Percentiles rank a stretch among this genome's conserved stretches.
Evolutionary conservation across 2,329 filamentous ascomycete species (phyloP).

Genomic region (Hirsutella minnesotensis): DNA sequence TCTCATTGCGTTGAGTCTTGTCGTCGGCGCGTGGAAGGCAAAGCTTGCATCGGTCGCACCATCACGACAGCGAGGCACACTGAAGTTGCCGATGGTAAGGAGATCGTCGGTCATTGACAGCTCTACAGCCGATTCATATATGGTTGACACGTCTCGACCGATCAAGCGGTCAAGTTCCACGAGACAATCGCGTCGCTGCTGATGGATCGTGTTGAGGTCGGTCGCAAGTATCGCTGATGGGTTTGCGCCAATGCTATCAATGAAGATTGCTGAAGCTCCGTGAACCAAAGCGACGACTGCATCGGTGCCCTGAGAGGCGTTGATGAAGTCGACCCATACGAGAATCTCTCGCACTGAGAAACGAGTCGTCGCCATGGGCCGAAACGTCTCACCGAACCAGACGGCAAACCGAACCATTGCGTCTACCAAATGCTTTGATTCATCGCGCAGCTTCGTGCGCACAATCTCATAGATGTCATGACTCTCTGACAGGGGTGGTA

Average conservation of each 20-base stretch:
- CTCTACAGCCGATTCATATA: conserved; percentile 54
- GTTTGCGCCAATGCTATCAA: conserved; percentile 91
- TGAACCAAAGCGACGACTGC: conserved; percentile 48
- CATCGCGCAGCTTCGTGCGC: conserved; percentile 53
- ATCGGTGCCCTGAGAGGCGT: conserved; percentile 43
- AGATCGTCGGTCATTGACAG: conserved; percentile 38
- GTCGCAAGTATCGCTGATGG: conserved; percentile 76
- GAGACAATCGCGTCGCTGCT: conserved; percentile 64
- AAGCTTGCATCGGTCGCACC: conserved; percentile 21
- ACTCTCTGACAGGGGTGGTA: conserved; percentile 72
- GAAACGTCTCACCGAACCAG: conserved; percentile 83
- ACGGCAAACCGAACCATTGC: conserved; percentile 76
- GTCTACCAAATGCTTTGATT: conserved; percentile 45
- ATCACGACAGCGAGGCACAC: conserved; percentile 40
- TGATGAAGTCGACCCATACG: conserved; percentile 89
- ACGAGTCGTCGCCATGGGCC: conserved; percentile 58
- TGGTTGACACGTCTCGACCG: conserved; percentile 42
- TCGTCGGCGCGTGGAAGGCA: conserved; percentile 81
- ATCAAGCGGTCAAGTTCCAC: conserved; percentile 59
- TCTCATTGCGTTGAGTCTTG: conserved; percentile 78
- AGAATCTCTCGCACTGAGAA: conserved; percentile 90
- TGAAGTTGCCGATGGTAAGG: conserved; percentile 65
- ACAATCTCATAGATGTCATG: conserved; percentile 86
- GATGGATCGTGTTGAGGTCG: conserved; percentile 54
- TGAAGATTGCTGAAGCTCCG: conserved; percentile 88